A percentile compares a stretch with the other conserved stretches of the same genome.
phyloP scores from a whole-genome alignment of 768 basidiomycete species.

The Xanthoconium purpureum region DNA sequence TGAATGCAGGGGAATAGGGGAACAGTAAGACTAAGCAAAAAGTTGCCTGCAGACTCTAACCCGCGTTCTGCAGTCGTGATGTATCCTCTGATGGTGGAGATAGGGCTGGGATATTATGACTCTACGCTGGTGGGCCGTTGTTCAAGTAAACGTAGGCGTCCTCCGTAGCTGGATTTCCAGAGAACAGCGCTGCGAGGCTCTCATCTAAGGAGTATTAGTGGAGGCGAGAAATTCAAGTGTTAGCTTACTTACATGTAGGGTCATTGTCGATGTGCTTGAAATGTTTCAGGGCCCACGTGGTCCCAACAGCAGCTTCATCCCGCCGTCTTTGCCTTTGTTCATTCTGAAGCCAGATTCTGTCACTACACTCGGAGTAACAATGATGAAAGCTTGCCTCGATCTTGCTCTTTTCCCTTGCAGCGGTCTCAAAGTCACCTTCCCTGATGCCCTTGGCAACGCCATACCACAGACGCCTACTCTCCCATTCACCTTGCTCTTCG shows the following conservation, averaged over 20 bases:
- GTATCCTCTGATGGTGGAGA: slow-evolving; percentile 2
- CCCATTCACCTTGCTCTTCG: slow-evolving; percentile 72
- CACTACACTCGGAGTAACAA: not conserved
- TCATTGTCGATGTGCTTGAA: slow-evolving; percentile 72
- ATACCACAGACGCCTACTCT: slow-evolving; percentile 83
- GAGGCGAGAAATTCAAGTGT: not conserved
- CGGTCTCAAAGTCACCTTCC: slow-evolving; percentile 89
- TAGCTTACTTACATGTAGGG: slow-evolving; percentile 56
- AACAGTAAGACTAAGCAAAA: slow-evolving; percentile 19
- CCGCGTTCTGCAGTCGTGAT: not conserved
- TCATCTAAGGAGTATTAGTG: slow-evolving; percentile 43
- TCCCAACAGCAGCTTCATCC: slow-evolving; percentile 73
- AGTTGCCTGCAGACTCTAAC: slow-evolving; percentile 10
- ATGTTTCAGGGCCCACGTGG: slow-evolving; percentile 72
- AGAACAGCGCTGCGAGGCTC: slow-evolving; percentile 57
- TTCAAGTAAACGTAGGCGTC: slow-evolving; percentile 71
- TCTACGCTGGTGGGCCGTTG: slow-evolving; percentile 41
- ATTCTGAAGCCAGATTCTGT: slow-evolving; percentile 53
- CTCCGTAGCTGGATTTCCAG: slow-evolving; percentile 65
- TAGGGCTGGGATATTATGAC: not conserved
- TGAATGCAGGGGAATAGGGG: slow-evolving; percentile 9
- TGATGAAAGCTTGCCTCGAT: slow-evolving; percentile 66
- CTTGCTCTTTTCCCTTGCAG: slow-evolving; percentile 80
- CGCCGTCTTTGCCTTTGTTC: slow-evolving; percentile 86
- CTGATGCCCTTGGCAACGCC: slow-evolving; percentile 88